Base-by-base conservation (phyloP, 768 basidiomycete genomes). In the Lentinus brumalis region DNA sequence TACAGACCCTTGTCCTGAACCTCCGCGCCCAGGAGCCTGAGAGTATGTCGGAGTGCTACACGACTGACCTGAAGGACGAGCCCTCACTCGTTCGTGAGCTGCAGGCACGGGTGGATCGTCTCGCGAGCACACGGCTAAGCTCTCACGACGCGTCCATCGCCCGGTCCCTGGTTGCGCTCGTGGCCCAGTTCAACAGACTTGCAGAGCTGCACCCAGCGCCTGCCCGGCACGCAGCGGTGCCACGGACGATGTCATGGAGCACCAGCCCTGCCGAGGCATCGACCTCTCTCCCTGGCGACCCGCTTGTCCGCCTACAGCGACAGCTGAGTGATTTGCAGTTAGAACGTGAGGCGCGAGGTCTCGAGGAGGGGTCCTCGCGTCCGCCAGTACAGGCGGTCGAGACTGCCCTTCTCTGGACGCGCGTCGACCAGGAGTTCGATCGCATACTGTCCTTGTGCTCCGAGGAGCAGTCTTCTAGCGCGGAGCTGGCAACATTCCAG, bases 351-450 rank as follows among this genome's bases (percentile, higher is more conserved):
- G 78, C 82, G 5, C 79, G 78, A 49, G 70, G 16, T 75, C 73
- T 5, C 62, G 74, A 50, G 4, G 49, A 40, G 12, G 16, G 18
- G 42, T 47, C 15, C 66, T 77, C 10, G 65, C 32, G 69, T 76
- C 26, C 81, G 21, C 85, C 85, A 3, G 77, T 77, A 12, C 75
- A 80, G 39, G 78, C 70, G 10, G 83, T 89, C 2, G 86, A 89
- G 68, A 75, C 80, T 1, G 81, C 88, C 0, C 77, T 92, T 12
- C 75, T 95, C 0, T 95, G 92, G 92, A 76, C 83, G 3, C 79
- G 82, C 38, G 86, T 94, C 32, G 91, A 92, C 65, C 79, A 84
- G 53, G 83, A 92, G 51, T 80, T 94, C 2, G 92, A 92, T 65
- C 76, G 74, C 15, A 83, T 94, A 15, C 78, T 87, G 0, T 73